Evolutionary conservation across 257 asterid genomes (phyloP).

Genomic region (Gentiana straminea): DNA sequence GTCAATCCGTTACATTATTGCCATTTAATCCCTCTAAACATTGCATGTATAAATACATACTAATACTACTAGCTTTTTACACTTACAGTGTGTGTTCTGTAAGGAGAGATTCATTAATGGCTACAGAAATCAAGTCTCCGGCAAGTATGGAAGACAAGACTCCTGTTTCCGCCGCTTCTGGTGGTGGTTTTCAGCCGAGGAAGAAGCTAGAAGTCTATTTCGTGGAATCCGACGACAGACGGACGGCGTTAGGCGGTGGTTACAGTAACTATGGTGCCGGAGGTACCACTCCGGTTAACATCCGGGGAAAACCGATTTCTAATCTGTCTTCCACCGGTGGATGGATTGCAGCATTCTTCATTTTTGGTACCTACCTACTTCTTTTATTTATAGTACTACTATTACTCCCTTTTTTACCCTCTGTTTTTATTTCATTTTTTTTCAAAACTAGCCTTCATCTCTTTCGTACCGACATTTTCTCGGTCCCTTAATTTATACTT

Average conservation of each 20-base stretch:
- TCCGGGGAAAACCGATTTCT: conserved; percentile 76
- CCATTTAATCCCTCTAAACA: too few relatives aligned
- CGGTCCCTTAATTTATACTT: too few relatives aligned
- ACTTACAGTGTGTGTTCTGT: too few relatives aligned
- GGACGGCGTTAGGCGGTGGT: conserved; percentile 78
- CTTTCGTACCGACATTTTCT: too few relatives aligned
- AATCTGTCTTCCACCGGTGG: conserved; percentile 78
- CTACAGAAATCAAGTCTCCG: conserved; percentile 62
- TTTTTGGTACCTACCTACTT: conserved; percentile 40
- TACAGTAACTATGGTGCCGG: conserved; percentile 19
- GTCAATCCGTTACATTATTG: too few relatives aligned
- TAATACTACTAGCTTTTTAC: too few relatives aligned
- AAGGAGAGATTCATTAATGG: background rate
- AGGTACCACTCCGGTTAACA: conserved; percentile 79
- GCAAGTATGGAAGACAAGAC: conserved; percentile 7
- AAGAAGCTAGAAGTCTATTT: conserved; percentile 59
- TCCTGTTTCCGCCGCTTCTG: conserved; percentile 5
- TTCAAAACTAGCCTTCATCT: too few relatives aligned
- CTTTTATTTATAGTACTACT: background rate
- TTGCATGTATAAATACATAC: too few relatives aligned
- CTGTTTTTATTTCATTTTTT: too few relatives aligned
- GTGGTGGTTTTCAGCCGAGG: conserved; percentile 20
- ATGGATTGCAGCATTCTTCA: conserved; percentile 98
- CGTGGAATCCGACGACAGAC: conserved; percentile 80
- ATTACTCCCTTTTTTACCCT: background rate